Conservation (phyloP, 2,329 filamentous ascomycete genomes). For the Cordyceps tenuipes region DNA sequence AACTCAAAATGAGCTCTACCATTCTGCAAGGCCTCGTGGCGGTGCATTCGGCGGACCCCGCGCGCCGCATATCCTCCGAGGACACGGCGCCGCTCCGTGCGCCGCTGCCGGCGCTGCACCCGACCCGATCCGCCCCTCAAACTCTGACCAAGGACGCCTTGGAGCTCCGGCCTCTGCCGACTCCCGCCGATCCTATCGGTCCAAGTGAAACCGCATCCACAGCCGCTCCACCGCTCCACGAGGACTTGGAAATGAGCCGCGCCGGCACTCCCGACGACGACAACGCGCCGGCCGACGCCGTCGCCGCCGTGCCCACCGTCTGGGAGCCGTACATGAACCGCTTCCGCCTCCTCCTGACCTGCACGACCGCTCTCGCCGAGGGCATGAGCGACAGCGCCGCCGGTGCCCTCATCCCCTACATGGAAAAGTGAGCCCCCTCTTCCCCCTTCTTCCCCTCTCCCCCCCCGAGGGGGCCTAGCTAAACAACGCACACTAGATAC, state of each 20-base stretch:
- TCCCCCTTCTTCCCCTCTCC: neutral
- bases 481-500: constrained; percentile 30
- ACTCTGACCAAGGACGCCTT: neutral
- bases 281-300: constrained; percentile 24
- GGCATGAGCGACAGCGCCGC: constrained; percentile 69
- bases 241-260: constrained; percentile 45
- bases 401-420: constrained; percentile 73
- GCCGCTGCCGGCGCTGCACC: neutral
- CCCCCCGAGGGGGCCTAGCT: neutral
- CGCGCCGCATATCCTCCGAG: neutral
- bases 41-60: constrained; percentile 3
- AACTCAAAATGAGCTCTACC: neutral
- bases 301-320: constrained; percentile 46
- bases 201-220: neutral
- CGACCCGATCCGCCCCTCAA: neutral
- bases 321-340: constrained; percentile 59
- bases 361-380: constrained; percentile 57
- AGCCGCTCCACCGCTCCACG: constrained; percentile 7
- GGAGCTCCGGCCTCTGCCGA: neutral
- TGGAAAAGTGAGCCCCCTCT: constrained; percentile 45
- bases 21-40: constrained; percentile 6
- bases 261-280: constrained; percentile 34
- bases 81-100: constrained; percentile 3
- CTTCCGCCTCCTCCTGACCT: constrained; percentile 57
- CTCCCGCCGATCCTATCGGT: neutral